Conservation (phyloP, 1,139 yeast genomes). For the Saccharomyces uvarum region DNA sequence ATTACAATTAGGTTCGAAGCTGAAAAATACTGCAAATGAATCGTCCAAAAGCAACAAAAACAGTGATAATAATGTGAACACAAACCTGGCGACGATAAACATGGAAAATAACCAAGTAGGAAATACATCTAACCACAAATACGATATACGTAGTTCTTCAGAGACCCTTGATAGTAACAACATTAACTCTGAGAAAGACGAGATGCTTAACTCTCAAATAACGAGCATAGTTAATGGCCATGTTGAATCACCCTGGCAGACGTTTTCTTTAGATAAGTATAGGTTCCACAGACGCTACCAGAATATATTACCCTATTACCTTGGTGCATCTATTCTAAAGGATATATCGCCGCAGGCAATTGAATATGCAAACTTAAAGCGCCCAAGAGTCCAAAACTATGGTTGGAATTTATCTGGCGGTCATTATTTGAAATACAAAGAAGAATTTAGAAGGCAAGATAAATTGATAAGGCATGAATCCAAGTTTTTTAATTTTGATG, state of each 20-base stretch:
- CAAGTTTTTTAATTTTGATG: conserved; percentile 11
- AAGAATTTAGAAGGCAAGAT: conserved; percentile 3
- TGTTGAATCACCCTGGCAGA: conserved; percentile 12
- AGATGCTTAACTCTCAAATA: conserved; percentile 10
- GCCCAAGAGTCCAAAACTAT: conserved; percentile 53
- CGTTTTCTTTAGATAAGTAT: conserved; percentile 38
- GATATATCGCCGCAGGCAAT: conserved; percentile 36
- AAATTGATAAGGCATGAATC: background rate
- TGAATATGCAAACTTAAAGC: conserved; percentile 33
- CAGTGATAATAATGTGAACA: conserved; percentile 11
- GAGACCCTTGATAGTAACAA: background rate
- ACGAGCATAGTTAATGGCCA: background rate
- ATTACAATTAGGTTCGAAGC: conserved; percentile 3
- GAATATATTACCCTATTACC: conserved; percentile 40
- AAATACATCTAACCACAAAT: background rate
- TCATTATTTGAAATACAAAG: conserved; percentile 40
- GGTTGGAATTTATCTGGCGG: conserved; percentile 64
- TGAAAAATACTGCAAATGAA: conserved; percentile 3
- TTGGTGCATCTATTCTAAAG: conserved; percentile 38
- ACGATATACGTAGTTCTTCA: background rate
- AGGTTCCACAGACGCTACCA: conserved; percentile 47
- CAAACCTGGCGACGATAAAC: conserved; percentile 7
- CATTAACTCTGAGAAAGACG: conserved; percentile 8
- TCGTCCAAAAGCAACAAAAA: conserved; percentile 7
- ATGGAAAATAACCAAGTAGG: background rate